Base-by-base conservation (phyloP, 2,329 filamentous ascomycete species). In the Paraphoma sp. region DNA sequence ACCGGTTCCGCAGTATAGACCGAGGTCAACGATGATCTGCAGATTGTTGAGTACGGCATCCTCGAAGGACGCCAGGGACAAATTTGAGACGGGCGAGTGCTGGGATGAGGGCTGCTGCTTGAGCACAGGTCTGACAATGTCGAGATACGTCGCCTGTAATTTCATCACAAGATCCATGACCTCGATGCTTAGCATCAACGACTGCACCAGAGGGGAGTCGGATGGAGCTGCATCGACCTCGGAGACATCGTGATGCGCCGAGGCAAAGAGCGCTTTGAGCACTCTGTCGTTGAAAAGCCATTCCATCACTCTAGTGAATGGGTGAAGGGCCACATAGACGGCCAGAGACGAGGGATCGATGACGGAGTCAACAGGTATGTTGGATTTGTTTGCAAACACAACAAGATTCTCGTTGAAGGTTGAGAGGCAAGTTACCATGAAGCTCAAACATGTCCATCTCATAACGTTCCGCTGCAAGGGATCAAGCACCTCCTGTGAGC, bases 271-370 rank as follows among this genome's bases (percentile, higher is more conserved):
- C 12, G 89, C 86, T 62, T 86, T 86, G 68, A 96, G 87, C 18
- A 97, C 91, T 62, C 90, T 92, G 69, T 96, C 92, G 72, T 96
- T 97, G 77, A 96, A 97, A 78, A 99, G 86, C 93, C 95, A 98
- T 72, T 99, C 95, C 91, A 98, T 97, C 14, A 96, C 89, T 56
- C 96, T 87, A 3, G 91, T 88, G 70, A 98, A 99, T 0, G 96
- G 94, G 78, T 99, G 96, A 51, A 97, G 84, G 23, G 88, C 87
- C 56, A 95, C 87, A 72, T 99, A 99, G 6, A 86, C 84, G 48
- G 88, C 86, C 4, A 98, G 81, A 53, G 91, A 90, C 2, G 89
- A 89, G 4, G 91, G 84, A 42, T 84, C 84, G 62, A 96, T 91
- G 14, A 90, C 86, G 9, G 84, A 79, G 72, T 97, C 93, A 14